Conservation (phyloP, 1,139 yeast genomes). For the Pichia sp. region DNA sequence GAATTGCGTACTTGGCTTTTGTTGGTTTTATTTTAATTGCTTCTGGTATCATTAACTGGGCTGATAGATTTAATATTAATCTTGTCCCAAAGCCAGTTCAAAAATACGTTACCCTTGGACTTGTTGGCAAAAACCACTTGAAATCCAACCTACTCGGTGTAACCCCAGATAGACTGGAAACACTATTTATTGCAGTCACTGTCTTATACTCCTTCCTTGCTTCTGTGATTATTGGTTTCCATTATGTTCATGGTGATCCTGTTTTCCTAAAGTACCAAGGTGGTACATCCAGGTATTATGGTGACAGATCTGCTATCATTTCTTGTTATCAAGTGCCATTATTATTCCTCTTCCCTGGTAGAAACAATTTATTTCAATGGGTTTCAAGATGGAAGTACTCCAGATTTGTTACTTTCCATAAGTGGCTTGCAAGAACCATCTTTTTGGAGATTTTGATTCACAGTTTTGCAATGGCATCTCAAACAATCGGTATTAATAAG, state of each 20-base stretch:
- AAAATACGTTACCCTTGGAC: conserved; percentile 41
- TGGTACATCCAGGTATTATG: conserved; percentile 49
- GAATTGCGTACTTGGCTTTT: conserved; percentile 40
- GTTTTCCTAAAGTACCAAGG: conserved; percentile 31
- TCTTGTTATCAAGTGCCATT: conserved; percentile 48
- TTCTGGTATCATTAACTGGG: conserved; percentile 39
- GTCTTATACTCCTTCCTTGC: conserved; percentile 33
- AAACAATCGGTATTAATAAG: conserved; percentile 31
- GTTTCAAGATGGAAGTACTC: conserved; percentile 61
- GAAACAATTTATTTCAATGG: conserved; percentile 61
- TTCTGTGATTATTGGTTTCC: conserved; percentile 28
- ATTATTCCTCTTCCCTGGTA: conserved; percentile 52
- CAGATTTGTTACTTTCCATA: conserved; percentile 57
- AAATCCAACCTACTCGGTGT: conserved; percentile 31
- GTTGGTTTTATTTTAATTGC: conserved; percentile 41
- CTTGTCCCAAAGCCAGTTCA: conserved; percentile 33
- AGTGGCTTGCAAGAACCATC: conserved; percentile 52
- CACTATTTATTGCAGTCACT: conserved; percentile 42
- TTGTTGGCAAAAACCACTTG: conserved; percentile 37
- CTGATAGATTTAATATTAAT: conserved; percentile 31
- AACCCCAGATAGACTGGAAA: conserved; percentile 62
- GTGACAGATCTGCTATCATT: conserved; percentile 56
- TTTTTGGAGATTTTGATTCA: conserved; percentile 39
- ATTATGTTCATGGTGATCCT: conserved; percentile 34
- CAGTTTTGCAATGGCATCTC: conserved; percentile 41